These are phyloP conservation scores for Hondaea fermentalgiana DNA, from an alignment of 108 stramenopile species.

Conservation along the genomic window DNA sequence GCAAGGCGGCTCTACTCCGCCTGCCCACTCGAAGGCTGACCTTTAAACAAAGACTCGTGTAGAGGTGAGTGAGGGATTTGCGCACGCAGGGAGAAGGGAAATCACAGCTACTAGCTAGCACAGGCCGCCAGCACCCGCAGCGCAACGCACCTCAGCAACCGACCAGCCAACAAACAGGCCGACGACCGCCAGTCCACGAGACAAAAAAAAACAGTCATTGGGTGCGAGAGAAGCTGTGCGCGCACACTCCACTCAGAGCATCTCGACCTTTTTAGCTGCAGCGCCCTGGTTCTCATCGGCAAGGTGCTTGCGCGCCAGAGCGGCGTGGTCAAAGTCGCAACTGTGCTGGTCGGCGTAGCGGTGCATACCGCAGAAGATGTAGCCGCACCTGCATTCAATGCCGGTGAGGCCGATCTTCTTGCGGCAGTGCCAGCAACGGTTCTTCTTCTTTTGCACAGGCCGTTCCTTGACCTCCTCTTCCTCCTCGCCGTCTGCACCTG, in stretches of 20 bases:
- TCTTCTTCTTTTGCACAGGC: slow-evolving; percentile 5
- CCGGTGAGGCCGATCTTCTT: slow-evolving; percentile 27
- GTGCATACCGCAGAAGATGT: slow-evolving; percentile 21
- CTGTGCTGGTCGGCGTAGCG: slow-evolving; percentile 15
- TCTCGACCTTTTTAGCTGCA: neutral
- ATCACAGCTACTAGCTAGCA: no score
- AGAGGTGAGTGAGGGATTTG: no score
- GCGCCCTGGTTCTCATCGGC: neutral
- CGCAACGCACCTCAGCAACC: no score
- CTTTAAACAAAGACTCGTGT: no score
- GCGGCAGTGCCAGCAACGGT: slow-evolving; percentile 5
- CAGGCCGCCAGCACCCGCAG: no score
- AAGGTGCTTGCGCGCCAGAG: neutral
- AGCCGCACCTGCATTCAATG: slow-evolving; percentile 20
- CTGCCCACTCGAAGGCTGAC: no score
- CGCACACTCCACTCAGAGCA: neutral
- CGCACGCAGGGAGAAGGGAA: no score
- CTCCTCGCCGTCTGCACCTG: neutral
- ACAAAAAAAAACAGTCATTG: no score
- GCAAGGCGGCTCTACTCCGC: no score
- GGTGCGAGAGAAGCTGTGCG: no score
- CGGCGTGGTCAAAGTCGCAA: slow-evolving; percentile 20
- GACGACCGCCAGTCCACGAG: no score
- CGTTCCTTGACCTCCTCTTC: neutral
- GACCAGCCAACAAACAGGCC: no score